These are phyloP conservation scores for Gaeumannomyces sp. DNA, from an alignment of 2,329 filamentous ascomycete genomes.

Conservation along the genomic window DNA sequence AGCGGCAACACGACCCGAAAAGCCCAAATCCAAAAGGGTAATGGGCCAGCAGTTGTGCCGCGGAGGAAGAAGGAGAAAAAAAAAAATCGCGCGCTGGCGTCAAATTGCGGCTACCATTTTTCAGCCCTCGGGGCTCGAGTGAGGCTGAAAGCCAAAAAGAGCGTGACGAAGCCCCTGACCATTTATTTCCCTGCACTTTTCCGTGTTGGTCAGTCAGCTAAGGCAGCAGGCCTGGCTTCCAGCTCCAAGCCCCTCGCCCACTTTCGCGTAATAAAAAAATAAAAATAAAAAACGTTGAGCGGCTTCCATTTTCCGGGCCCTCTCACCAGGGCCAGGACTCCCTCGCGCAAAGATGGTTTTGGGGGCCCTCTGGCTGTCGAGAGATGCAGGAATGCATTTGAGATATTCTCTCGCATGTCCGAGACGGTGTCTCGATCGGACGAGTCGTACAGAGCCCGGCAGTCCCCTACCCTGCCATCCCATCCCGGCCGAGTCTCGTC, in stretches of 20 bases:
- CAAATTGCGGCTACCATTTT: neutral
- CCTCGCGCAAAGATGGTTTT: neutral
- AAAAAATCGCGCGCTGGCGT: neutral
- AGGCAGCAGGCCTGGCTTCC: too few relatives aligned
- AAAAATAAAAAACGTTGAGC: too few relatives aligned
- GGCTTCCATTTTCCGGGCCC: neutral
- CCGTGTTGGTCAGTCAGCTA: neutral
- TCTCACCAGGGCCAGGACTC: neutral
- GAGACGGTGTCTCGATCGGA: neutral
- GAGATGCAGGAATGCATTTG: neutral
- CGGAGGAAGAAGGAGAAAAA: neutral
- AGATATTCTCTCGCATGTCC: neutral
- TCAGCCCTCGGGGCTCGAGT: neutral
- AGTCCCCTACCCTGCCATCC: neutral
- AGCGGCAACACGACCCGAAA: too few relatives aligned
- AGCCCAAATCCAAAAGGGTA: neutral
- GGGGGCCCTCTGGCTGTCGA: neutral
- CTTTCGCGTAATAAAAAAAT: conserved; percentile 1
- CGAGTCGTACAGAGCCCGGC: neutral
- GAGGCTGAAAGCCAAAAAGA: neutral
- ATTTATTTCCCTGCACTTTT: too few relatives aligned
- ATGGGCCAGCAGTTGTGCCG: neutral
- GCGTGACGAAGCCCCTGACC: too few relatives aligned
- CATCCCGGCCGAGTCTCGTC: neutral
- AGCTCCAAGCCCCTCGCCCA: too few relatives aligned